Evolutionary conservation across 257 asterid genomes (phyloP), one percentile per base, ranked within the genome.

Genomic region (Rubia yunnanensis): DNA sequence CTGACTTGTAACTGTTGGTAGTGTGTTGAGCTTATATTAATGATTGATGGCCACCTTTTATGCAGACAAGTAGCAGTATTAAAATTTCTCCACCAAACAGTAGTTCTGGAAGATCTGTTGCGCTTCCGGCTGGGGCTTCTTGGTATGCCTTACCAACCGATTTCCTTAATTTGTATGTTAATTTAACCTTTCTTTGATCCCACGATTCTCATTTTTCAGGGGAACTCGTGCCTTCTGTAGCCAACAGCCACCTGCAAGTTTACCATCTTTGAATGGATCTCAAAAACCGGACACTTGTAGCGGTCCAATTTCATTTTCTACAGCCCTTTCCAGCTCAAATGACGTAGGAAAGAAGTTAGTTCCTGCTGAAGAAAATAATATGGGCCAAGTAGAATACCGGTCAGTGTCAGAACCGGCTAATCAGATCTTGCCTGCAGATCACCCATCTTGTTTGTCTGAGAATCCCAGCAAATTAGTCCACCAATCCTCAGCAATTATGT

Each of bases 111-210:
- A 84, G 90, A 80, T 90, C 96, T 72, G 82, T 80, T 77, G 91
- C 90, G 76, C 96, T 87, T 41, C 99, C 97, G 30, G 94, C 90
- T 68, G 96, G 96, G 23, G 96, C 97, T 41, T 90, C 87, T 61
- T 94, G 97, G 99, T 90, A 85, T 60, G 76, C 34, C 63, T 60
- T 70, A 31, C 22, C 26, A 58, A 60, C 77, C 28, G 31, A 62
- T 54, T 63, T 6, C 41, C 70, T 32, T 57, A 44, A 46, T 32
- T 66, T 72, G 44, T 55, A 3, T 14, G 52, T 44, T 7, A 61
- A 66, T 27, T 20, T 53, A 50, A 18, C 66, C 22, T 60, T 67
- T 81, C 57, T 63, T 65, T 24, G 32, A 23, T 57, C 41, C 70
- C 70, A 10, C 75, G 73, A 77, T 80, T 7, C 64, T 50, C 72